These are phyloP conservation scores for Globisporangium iwayamae DNA, from an alignment of 352 stramenopile species.

Conservation along the genomic window DNA sequence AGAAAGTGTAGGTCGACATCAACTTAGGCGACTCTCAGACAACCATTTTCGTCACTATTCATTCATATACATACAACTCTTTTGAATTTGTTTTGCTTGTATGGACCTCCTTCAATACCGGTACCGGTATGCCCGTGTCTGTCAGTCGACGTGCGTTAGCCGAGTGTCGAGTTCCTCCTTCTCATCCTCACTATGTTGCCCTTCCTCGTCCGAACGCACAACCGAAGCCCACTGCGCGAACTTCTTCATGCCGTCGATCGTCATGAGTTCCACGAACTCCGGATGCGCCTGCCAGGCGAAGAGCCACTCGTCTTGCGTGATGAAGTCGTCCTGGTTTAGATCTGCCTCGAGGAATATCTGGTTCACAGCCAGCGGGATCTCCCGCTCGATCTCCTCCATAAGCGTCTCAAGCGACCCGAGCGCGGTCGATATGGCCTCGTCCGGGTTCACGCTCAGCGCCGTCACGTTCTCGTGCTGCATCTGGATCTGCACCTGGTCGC, in stretches of 20 bases:
- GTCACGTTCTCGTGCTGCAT: slow-evolving; percentile 42
- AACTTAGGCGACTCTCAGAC: not conserved
- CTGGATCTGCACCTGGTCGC: slow-evolving; percentile 68
- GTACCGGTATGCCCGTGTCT: not conserved
- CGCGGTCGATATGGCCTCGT: slow-evolving; percentile 51
- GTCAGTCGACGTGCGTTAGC: slow-evolving; percentile 55
- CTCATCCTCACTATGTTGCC: slow-evolving; percentile 26
- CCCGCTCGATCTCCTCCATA: slow-evolving; percentile 76
- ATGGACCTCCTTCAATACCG: no score
- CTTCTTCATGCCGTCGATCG: slow-evolving; percentile 85
- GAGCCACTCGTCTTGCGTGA: slow-evolving; percentile 79
- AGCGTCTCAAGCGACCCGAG: slow-evolving; percentile 59
- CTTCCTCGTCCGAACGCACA: slow-evolving; percentile 30
- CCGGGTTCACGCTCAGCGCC: slow-evolving; percentile 29
- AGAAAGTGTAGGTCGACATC: no score
- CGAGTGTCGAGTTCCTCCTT: slow-evolving; percentile 38
- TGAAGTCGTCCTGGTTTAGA: slow-evolving; percentile 76
- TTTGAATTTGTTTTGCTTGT: not conserved
- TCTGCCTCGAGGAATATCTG: slow-evolving; percentile 80
- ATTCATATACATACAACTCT: not conserved
- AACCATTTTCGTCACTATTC: not conserved
- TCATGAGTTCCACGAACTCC: slow-evolving; percentile 82
- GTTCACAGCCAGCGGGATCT: slow-evolving; percentile 81
- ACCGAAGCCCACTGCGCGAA: slow-evolving; percentile 75
- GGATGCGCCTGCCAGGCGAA: slow-evolving; percentile 74